Base-by-base conservation (phyloP, 768 basidiomycete genomes). In the Pholiota microspora region DNA sequence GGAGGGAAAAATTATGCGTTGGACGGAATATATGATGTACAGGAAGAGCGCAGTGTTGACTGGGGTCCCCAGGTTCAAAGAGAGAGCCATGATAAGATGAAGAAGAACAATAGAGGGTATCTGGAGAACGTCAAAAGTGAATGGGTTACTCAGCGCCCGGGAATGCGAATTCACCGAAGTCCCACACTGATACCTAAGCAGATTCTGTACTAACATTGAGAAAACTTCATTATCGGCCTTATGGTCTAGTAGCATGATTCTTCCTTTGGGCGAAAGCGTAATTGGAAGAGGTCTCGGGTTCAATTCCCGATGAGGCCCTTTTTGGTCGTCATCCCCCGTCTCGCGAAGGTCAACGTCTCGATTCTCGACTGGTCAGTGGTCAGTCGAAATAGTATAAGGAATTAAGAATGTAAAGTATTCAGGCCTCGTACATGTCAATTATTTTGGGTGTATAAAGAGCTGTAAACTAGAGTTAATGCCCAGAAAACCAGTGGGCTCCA, bases 21-120 rank as follows among this genome's bases (percentile, higher is more conserved):
- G 84, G 10, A 88, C 80, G 31, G 86, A 82, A 70, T 91, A 93
- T 51, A 92, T 73, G 40, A 92, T 88, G 65, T 91, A 90, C 28
- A 88, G 60, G 61, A 92, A 78, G 15, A 94, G 77, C 1, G 86
- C 87, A 5, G 88, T 88, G 72, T 93, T 93, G 45, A 89, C 69
- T 10, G 92, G 91, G 3, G 86, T 85, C n/a, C 84, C 82, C 52
- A 89, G 65, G 54, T 82, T 73, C 56, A 81, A 70, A 24, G 74
- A 67, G 38, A 73, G 64, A 16, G 61, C 67, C 77, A 78, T 79
- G 50, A 16, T 57, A 7, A 31, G 12, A 6, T 38, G 10, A 16
- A 7, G 24, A 9, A n/a, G 31, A 45, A 44, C 4, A 13, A 32
- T 27, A 10, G 23, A 21, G 10, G n/a, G 15, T 16, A 13, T 16